Conservation (phyloP, 2,329 filamentous ascomycete genomes). For the Fusarium foetens region DNA sequence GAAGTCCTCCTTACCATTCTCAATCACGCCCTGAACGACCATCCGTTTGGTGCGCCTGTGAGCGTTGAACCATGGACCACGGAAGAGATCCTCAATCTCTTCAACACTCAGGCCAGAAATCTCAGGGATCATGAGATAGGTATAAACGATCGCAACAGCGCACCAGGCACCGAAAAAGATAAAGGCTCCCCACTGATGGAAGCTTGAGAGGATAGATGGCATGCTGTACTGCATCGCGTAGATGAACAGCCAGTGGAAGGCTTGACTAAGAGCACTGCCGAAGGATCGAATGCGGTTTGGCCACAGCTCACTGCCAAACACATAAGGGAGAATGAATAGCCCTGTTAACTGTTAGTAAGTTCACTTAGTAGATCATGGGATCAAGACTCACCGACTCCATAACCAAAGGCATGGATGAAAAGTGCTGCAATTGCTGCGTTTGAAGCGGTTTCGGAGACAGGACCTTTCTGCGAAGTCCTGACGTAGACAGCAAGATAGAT, state of each 20-base stretch:
- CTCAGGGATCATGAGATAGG: background rate
- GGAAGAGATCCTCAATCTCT: background rate
- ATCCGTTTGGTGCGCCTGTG: background rate
- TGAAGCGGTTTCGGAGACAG: background rate
- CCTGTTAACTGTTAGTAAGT: background rate
- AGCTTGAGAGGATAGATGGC: background rate
- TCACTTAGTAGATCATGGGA: background rate
- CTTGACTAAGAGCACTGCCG: background rate
- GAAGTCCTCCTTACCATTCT: background rate
- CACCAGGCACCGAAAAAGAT: background rate
- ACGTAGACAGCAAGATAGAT: background rate
- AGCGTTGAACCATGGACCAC: background rate
- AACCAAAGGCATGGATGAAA: background rate
- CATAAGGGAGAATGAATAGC: background rate
- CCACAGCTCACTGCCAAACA: background rate
- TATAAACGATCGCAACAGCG: background rate
- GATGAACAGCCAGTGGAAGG: background rate
- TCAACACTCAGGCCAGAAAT: background rate
- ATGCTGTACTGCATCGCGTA: background rate
- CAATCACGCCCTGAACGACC: background rate
- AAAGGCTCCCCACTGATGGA: background rate
- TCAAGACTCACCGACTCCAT: background rate
- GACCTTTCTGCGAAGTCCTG: background rate
- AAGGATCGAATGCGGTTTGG: background rate
- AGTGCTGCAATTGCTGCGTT: background rate